Conservation (phyloP, 1,284 basidiomycete genomes). For the Microbotryomycetes sp. region DNA sequence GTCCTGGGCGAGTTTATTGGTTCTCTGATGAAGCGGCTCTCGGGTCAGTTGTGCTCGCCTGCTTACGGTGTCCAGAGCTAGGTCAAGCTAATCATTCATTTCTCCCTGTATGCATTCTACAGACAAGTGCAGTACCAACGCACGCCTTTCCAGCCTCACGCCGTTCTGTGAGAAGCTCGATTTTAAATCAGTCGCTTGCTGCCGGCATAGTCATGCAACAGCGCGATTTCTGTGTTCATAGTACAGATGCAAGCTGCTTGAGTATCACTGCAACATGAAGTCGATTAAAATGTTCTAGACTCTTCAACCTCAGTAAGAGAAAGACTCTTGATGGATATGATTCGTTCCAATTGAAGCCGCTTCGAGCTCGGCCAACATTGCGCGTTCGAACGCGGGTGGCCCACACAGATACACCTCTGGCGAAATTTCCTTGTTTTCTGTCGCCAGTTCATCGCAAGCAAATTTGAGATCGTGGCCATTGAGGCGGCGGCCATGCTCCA, state of each 20-base stretch:
- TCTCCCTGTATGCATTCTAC: slow-evolving; percentile 31
- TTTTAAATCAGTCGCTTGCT: too few relatives aligned
- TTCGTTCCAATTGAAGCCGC: not conserved
- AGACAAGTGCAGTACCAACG: slow-evolving; percentile 53
- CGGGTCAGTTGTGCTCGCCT: slow-evolving; percentile 8
- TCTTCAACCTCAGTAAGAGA: not conserved
- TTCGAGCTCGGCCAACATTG: not conserved
- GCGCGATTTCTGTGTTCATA: too few relatives aligned
- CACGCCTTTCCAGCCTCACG: slow-evolving; percentile 35
- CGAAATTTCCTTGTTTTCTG: too few relatives aligned
- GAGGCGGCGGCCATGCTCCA: not conserved
- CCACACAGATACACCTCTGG: not conserved
- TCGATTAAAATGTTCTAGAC: too few relatives aligned
- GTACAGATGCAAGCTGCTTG: too few relatives aligned
- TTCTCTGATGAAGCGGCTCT: slow-evolving; percentile 77
- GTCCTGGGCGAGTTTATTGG: slow-evolving; percentile 82
- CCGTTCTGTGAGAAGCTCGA: slow-evolving; percentile 1
- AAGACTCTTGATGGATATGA: not conserved
- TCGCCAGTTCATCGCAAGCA: not conserved
- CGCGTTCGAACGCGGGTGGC: not conserved
- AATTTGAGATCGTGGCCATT: not conserved
- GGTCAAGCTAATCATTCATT: not conserved
- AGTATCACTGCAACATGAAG: too few relatives aligned
- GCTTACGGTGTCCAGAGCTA: not conserved
- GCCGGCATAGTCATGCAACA: too few relatives aligned